These are phyloP conservation scores for Solanum corneliomulleri DNA, from an alignment of 257 asterid genomes.

Conservation along the genomic window DNA sequence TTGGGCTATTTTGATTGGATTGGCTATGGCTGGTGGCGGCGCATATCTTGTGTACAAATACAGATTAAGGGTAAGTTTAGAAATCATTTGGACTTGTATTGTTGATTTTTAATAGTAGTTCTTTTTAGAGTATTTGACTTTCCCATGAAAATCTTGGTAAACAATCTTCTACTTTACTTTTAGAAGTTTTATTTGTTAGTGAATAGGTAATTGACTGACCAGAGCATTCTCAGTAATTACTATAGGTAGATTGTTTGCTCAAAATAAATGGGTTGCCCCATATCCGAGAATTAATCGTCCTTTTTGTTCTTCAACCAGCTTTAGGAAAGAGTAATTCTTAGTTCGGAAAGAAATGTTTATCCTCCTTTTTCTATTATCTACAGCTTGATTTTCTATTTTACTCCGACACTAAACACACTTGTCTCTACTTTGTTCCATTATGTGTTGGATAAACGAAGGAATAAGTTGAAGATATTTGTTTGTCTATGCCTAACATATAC, in stretches of 20 bases:
- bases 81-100: background rate
- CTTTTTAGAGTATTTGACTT: background rate
- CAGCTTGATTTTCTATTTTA: too few relatives aligned
- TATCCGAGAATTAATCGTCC: background rate
- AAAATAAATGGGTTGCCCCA: background rate
- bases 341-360: background rate
- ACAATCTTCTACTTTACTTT: background rate
- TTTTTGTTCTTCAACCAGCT: background rate
- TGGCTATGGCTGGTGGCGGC: constrained; percentile 50
- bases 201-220: background rate
- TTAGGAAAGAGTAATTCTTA: background rate
- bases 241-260: background rate
- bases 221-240: background rate
- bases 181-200: background rate
- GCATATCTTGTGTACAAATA: constrained; percentile 61
- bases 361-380: background rate
- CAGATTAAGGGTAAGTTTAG: constrained; percentile 56
- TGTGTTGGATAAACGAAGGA: background rate
- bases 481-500: background rate
- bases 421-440: background rate
- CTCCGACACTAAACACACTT: too few relatives aligned
- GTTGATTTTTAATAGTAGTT: background rate
- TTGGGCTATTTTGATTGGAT: constrained; percentile 57
- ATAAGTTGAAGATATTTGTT: background rate
- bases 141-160: background rate